A percentile compares a stretch with the other conserved stretches of the same genome.
Conservation (phyloP, 1,284 basidiomycete species). For the Sporisorium graminicola region DNA sequence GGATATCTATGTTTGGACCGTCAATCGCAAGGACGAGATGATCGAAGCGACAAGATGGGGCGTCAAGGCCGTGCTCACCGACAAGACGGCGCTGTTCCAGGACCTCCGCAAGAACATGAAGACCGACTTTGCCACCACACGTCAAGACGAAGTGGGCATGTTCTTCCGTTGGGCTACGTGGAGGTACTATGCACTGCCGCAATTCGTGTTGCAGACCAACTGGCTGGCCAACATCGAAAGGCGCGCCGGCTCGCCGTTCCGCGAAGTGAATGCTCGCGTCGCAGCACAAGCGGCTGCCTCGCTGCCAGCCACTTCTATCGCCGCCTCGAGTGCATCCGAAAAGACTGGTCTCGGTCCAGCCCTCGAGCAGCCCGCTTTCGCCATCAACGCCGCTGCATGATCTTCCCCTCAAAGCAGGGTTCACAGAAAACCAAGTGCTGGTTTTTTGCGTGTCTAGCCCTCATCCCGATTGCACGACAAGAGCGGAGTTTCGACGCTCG, state of each 20-base stretch:
- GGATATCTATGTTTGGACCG: conserved; percentile 93
- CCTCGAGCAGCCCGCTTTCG: conserved; percentile 14
- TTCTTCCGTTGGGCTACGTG: conserved; percentile 66
- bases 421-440: conserved; percentile 1
- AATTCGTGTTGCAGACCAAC: conserved; percentile 54
- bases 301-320: background rate
- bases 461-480: background rate
- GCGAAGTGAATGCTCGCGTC: conserved; percentile 7
- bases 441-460: too few species aligned
- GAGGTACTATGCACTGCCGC: conserved; percentile 59
- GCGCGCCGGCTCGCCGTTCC: conserved; percentile 57
- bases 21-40: conserved; percentile 91
- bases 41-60: conserved; percentile 94
- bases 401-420: background rate
- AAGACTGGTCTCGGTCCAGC: conserved; percentile 17
- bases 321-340: conserved; percentile 14
- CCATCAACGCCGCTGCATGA: conserved; percentile 41
- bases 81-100: conserved; percentile 82
- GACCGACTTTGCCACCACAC: conserved; percentile 48
- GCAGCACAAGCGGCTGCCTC: background rate
- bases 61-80: conserved; percentile 89
- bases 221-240: conserved; percentile 60
- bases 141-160: conserved; percentile 59
- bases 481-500: background rate
- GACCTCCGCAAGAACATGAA: conserved; percentile 77